These are phyloP conservation scores for Phytophthora megakarya DNA, from an alignment of 352 stramenopile species.

Conservation along the genomic window DNA sequence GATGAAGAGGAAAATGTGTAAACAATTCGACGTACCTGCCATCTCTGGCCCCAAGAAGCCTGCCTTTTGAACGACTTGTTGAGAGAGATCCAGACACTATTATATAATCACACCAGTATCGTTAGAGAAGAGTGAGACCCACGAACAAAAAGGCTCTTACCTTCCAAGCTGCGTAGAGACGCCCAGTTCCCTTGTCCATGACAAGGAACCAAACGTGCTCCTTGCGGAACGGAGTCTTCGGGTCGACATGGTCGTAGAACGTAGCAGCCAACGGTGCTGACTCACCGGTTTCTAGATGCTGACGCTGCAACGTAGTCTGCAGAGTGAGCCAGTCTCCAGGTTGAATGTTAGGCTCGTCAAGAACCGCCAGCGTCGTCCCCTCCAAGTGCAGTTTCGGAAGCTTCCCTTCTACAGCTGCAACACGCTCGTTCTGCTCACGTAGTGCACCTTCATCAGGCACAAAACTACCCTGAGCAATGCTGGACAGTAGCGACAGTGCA, in stretches of 20 bases:
- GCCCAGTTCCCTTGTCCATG: slow-evolving; percentile 59
- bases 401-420: slow-evolving; percentile 27
- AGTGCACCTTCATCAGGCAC: slow-evolving; percentile 65
- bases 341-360: slow-evolving; percentile 74
- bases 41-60: slow-evolving; percentile 70
- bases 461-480: slow-evolving; percentile 72
- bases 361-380: slow-evolving; percentile 50
- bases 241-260: slow-evolving; percentile 75
- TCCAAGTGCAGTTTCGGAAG: slow-evolving; percentile 46
- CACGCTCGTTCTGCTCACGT: slow-evolving; percentile 59
- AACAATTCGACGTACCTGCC: slow-evolving; percentile 41
- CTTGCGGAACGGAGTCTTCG: slow-evolving; percentile 69
- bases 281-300: slow-evolving; percentile 48
- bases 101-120: neutral
- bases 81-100: slow-evolving; percentile 59
- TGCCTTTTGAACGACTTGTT: slow-evolving; percentile 50
- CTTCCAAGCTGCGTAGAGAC: slow-evolving; percentile 75
- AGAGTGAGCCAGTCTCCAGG: slow-evolving; percentile 83
- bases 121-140: slow-evolving; percentile 9
- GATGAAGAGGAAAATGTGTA: neutral
- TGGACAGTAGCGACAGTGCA: slow-evolving; percentile 66
- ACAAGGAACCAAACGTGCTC: slow-evolving; percentile 79
- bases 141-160: slow-evolving; percentile 27
- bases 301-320: slow-evolving; percentile 52
- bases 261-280: slow-evolving; percentile 61